These are phyloP conservation scores for Phycomyces blakesleeanus DNA, from an alignment of 192 early-diverging fungal genomes.

Conservation along the genomic window DNA sequence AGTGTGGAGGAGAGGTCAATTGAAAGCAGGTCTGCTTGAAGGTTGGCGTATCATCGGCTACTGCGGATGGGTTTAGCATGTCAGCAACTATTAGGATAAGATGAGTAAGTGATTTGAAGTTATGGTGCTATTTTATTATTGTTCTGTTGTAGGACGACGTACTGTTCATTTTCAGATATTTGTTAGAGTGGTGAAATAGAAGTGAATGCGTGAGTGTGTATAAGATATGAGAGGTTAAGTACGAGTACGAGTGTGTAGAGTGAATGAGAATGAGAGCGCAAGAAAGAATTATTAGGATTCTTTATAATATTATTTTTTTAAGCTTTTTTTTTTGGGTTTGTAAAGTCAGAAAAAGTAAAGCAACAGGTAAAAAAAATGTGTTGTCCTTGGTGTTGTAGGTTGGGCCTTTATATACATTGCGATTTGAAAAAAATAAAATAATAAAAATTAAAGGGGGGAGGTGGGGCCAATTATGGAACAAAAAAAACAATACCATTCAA, in stretches of 20 bases:
- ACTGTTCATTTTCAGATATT: background rate
- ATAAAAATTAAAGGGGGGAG: background rate
- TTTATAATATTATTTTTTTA: too few species aligned
- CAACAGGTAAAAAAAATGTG: constrained; percentile 5
- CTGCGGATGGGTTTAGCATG: background rate
- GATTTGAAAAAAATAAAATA: too few species aligned
- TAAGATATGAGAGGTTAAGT: background rate
- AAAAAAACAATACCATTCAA: background rate
- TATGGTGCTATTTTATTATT: too few species aligned
- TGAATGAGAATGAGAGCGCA: background rate
- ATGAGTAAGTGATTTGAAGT: background rate
- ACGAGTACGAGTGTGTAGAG: too few species aligned
- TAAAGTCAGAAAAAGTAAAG: background rate
- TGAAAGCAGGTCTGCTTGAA: background rate
- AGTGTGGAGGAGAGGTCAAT: background rate
- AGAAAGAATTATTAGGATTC: background rate
- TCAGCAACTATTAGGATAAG: background rate
- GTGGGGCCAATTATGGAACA: background rate
- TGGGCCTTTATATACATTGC: constrained; percentile 1
- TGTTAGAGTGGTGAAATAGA: background rate
- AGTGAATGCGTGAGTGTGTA: background rate
- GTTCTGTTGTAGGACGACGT: too few species aligned
- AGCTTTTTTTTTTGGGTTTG: background rate
- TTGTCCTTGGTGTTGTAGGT: constrained; percentile 2
- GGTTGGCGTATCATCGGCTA: background rate